Conservation (phyloP, 768 basidiomycete species). For the Rhizopogon vinicolor region DNA sequence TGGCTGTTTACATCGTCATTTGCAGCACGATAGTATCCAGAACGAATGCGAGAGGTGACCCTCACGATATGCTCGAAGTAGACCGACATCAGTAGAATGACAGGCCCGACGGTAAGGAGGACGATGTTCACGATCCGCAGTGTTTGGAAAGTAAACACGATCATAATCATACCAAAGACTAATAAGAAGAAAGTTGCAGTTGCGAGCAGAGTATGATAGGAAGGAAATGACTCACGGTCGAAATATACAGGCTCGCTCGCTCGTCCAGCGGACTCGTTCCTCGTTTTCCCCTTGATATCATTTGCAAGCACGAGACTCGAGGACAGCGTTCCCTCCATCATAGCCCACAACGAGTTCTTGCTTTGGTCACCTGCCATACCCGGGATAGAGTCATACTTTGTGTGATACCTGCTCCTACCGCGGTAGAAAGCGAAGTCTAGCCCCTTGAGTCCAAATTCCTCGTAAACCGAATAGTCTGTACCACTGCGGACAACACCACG, state of each 20-base stretch:
- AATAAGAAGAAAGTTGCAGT: neutral
- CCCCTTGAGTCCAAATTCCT: constrained; percentile 53
- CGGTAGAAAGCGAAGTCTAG: constrained; percentile 79
- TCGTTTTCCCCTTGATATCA: constrained; percentile 16
- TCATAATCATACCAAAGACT: constrained; percentile 58
- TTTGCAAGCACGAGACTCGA: constrained; percentile 55
- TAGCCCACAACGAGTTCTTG: constrained; percentile 63
- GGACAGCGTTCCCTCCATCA: constrained; percentile 64
- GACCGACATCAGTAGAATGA: constrained; percentile 44
- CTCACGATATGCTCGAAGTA: constrained; percentile 26
- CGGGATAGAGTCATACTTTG: constrained; percentile 63
- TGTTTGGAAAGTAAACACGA: constrained; percentile 49
- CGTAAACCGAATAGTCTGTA: constrained; percentile 75
- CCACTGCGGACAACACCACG: constrained; percentile 59
- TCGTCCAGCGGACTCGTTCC: constrained; percentile 9
- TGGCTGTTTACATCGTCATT: constrained; percentile 3
- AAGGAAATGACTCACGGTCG: constrained; percentile 48
- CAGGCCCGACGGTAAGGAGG: constrained; percentile 59
- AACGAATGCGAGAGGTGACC: constrained; percentile 14
- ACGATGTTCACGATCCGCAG: constrained; percentile 56
- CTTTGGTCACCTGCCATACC: constrained; percentile 42
- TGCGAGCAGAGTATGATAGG: neutral
- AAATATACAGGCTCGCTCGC: constrained; percentile 54
- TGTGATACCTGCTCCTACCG: constrained; percentile 73
- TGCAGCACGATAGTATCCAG: neutral